These are phyloP conservation scores for Syncephalastrum contaminatum DNA, from an alignment of 371 early-diverging fungal species.

Conservation along the genomic window DNA sequence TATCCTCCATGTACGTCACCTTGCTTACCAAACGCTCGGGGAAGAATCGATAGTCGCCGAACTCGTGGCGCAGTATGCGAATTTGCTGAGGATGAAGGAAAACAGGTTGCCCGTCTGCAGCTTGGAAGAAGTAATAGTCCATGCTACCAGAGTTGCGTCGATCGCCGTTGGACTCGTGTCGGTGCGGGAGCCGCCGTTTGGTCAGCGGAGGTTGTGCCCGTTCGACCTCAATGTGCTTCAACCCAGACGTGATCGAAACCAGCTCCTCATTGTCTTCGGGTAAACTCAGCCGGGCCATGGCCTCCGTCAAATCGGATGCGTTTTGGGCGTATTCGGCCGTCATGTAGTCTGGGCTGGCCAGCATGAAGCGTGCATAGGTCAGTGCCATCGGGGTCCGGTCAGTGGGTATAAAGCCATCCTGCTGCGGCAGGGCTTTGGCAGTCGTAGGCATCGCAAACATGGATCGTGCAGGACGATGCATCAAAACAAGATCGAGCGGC, in stretches of 20 bases:
- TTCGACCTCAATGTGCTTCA: conserved; percentile 3
- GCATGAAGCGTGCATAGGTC: conserved; percentile 52
- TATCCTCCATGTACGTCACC: conserved; percentile 60
- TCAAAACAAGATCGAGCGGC: conserved; percentile 3
- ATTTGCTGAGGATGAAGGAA: conserved; percentile 84
- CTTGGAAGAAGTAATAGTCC: conserved; percentile 69
- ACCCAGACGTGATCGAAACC: conserved; percentile 14
- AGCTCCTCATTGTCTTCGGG: conserved; percentile 42
- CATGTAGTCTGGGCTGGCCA: conserved; percentile 46
- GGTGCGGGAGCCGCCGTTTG: background rate
- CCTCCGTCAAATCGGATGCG: conserved; percentile 31
- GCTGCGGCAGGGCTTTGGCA: too few species aligned
- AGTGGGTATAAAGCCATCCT: background rate
- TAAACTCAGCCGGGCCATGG: conserved; percentile 39
- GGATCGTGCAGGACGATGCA: conserved; percentile 4
- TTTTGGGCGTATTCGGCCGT: conserved; percentile 40
- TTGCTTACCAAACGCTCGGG: conserved; percentile 47
- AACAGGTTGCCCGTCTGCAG: conserved; percentile 77
- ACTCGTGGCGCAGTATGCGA: conserved; percentile 68
- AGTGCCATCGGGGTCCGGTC: conserved; percentile 29
- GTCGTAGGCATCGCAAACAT: conserved; percentile 7
- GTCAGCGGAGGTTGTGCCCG: background rate
- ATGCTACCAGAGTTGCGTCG: background rate
- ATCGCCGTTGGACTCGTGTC: conserved; percentile 4
- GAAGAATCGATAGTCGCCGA: conserved; percentile 52